Evolutionary conservation across 2,329 filamentous ascomycete species (phyloP).

Genomic region (Diplodia seriata): DNA sequence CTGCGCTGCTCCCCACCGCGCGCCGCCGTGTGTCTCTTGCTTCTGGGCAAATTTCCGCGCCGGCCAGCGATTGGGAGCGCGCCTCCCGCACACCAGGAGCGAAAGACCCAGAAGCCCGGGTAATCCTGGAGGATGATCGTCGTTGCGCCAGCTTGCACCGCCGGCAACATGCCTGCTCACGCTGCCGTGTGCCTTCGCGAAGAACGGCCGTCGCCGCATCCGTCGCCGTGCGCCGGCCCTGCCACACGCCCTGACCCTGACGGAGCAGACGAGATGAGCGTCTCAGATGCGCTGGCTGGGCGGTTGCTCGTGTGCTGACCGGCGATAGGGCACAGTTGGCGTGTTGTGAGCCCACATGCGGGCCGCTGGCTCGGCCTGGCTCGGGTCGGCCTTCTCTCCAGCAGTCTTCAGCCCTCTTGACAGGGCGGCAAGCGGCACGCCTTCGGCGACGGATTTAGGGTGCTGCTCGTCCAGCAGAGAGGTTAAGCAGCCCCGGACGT

Average conservation of each 20-base stretch:
- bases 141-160: conserved; percentile 17
- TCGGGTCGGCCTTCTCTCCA: conserved; percentile 26
- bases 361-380: conserved; percentile 9
- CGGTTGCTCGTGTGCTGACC: not conserved
- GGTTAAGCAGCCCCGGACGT: not conserved
- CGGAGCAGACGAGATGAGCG: conserved; percentile 21
- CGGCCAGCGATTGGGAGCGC: conserved; percentile 2
- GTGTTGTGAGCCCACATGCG: conserved; percentile 5
- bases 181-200: conserved; percentile 18
- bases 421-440: conserved; percentile 15
- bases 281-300: not conserved
- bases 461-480: not conserved
- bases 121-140: conserved; percentile 30
- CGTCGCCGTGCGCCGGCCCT: conserved; percentile 11
- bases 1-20: conserved; percentile 3
- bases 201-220: conserved; percentile 18
- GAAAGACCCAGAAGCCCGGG: conserved; percentile 22
- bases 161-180: conserved; percentile 11
- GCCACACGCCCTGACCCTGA: not conserved
- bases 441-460: not conserved
- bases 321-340: not conserved
- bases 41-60: conserved; percentile 30
- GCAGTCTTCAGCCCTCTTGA: not conserved
- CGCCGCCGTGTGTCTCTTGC: conserved; percentile 16
- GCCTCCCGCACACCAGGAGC: conserved; percentile 15